Evolutionary conservation across 352 stramenopile species (phyloP), one percentile per base, ranked within the genome.

Genomic region (Globisporangium uncinulatum): DNA sequence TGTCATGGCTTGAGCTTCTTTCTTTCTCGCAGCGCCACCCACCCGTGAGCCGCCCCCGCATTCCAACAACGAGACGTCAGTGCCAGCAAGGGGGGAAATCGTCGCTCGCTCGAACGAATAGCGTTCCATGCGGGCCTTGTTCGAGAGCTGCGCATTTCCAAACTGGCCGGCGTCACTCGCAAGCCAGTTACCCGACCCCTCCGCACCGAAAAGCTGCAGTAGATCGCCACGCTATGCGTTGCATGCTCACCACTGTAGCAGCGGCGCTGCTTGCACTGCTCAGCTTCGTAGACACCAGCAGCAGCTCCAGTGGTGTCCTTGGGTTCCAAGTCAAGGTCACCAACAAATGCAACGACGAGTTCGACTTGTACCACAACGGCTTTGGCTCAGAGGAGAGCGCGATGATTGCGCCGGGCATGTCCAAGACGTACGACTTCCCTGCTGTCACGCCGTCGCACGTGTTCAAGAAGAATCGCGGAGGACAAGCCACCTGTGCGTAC

Each of bases 401-500:
- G 54, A 51, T 52, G 36, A 54, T 87, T 9, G 39, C 66, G 2
- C 19, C 59, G 1, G 75, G 77, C 8, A 68, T 50, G 21, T 73
- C 60, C 45, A 73, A 62, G 10, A 69, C 60, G 21, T 59, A 70
- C 37, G 52, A 56, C 17, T 57, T 89, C 17, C 21, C 39, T 2
- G 46, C 50, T 4, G 63, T 53, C 17, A 62, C 70, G 14, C 70
- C 73, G 34, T 77, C 69, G 34, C 62, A 84, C 54, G 66, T 82
- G 21, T 71, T 86, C 66, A 85, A 85, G 60, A 76, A 69, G 63
- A 66, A 66, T 39, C 73, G 61, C 0, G 71, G 63, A 54, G 69
- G 69, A 11, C 73, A 89, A 47, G 76, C 79, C 6, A 89, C 79
- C 8, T 51, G 77, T 87, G 69, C 58, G 77, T 84, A 37, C 32